Percentiles rank a stretch among this genome's conserved stretches.
Conservation (phyloP, 2,329 filamentous ascomycete species). For the Aspergillus aculeatus region DNA sequence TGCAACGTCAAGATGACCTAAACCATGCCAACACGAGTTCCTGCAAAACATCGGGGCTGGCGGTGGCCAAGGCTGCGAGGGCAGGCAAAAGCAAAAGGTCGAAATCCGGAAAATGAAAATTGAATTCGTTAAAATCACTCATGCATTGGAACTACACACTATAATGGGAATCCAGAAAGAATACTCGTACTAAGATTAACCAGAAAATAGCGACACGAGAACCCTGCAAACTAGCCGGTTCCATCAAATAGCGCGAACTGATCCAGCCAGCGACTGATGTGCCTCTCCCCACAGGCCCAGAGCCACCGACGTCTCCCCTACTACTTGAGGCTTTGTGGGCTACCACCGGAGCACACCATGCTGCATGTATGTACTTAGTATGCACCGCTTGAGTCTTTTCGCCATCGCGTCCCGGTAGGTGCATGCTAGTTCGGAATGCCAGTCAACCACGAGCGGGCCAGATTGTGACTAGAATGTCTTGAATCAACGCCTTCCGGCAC, state of each 20-base stretch:
- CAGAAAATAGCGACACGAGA: not conserved
- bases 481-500: not conserved
- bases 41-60: not conserved
- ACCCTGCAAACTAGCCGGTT: not conserved
- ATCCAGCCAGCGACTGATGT: not conserved
- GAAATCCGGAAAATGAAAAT: not conserved
- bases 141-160: not conserved
- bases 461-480: not conserved
- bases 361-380: not conserved
- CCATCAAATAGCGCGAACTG: not conserved
- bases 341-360: not conserved
- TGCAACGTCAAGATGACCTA: slow-evolving; percentile 7
- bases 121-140: not conserved
- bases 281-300: not conserved
- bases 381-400: not conserved
- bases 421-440: not conserved
- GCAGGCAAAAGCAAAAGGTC: not conserved
- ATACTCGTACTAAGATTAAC: no score
- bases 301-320: not conserved
- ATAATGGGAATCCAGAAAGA: no score
- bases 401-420: not conserved
- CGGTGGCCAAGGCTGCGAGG: not conserved
- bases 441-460: not conserved
- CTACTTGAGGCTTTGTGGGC: not conserved
- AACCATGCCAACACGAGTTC: slow-evolving; percentile 5